phyloP scores from a whole-genome alignment of 352 stramenopile genomes.

The Aphanomyces astaci region DNA sequence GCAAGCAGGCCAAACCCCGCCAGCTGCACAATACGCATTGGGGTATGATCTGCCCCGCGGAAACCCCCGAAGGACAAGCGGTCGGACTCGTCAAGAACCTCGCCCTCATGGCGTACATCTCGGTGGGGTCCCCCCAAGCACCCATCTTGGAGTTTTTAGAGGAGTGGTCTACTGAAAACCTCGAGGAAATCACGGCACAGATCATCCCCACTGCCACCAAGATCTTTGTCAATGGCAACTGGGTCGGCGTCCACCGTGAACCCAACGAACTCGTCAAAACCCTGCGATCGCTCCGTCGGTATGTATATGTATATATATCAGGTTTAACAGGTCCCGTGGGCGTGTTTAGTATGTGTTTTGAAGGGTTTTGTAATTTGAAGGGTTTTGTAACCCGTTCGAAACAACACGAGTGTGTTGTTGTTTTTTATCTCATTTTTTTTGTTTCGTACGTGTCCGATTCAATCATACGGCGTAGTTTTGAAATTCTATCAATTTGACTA shows the following conservation, averaged over 20 bases:
- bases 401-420: no score
- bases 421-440: not conserved
- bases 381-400: no score
- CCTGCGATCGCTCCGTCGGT: slow-evolving; percentile 88
- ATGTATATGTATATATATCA: no score
- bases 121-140: slow-evolving; percentile 86
- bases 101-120: slow-evolving; percentile 98
- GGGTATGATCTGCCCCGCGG: slow-evolving; percentile 98
- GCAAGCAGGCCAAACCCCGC: slow-evolving; percentile 98
- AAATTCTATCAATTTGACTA: no score
- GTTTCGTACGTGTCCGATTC: not conserved
- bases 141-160: slow-evolving; percentile 98
- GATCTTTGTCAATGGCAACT: slow-evolving; percentile 99
- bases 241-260: slow-evolving; percentile 97
- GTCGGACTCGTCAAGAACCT: slow-evolving; percentile 98
- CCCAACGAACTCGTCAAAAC: slow-evolving; percentile 94
- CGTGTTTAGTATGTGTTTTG: no score
- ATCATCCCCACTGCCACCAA: slow-evolving; percentile 98
- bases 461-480: no score
- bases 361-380: no score
- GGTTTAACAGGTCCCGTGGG: no score
- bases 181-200: slow-evolving; percentile 95
- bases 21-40: slow-evolving; percentile 99
- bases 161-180: slow-evolving; percentile 97
- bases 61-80: slow-evolving; percentile 94